A percentile compares a stretch with the other conserved stretches of the same genome.
Evolutionary conservation across 2,329 filamentous ascomycete species (phyloP).

Genomic region (Fusarium euwallaceae): DNA sequence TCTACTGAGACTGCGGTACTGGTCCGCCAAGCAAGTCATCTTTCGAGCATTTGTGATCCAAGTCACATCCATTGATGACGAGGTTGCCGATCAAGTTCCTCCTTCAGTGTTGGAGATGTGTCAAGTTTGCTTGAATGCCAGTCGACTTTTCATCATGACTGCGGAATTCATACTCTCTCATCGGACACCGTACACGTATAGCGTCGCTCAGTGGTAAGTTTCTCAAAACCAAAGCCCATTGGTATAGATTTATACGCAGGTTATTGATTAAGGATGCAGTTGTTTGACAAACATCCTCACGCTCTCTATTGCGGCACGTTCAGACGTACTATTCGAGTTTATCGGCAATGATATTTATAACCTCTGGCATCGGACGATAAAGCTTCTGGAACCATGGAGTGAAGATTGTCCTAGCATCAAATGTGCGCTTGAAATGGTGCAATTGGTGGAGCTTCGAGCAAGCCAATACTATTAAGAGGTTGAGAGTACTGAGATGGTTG

Average conservation of each 20-base stretch:
- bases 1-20: background rate
- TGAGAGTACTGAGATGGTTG: background rate
- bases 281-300: background rate
- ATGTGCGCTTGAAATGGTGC: background rate
- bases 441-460: background rate
- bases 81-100: background rate
- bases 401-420: background rate
- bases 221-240: background rate
- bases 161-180: background rate
- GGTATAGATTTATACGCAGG: background rate
- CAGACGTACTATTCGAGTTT: background rate
- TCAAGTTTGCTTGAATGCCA: background rate
- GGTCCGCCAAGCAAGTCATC: slow-evolving; percentile 2
- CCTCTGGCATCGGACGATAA: background rate
- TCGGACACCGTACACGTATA: background rate
- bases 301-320: background rate
- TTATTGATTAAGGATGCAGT: background rate
- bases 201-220: background rate
- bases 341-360: background rate
- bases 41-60: slow-evolving; percentile 1
- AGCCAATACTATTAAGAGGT: background rate
- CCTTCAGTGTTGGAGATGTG: background rate
- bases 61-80: background rate
- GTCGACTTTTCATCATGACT: background rate
- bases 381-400: background rate